Evolutionary conservation across 106 monocot species (phyloP).

Genomic region (Dendrobium officinale): DNA sequence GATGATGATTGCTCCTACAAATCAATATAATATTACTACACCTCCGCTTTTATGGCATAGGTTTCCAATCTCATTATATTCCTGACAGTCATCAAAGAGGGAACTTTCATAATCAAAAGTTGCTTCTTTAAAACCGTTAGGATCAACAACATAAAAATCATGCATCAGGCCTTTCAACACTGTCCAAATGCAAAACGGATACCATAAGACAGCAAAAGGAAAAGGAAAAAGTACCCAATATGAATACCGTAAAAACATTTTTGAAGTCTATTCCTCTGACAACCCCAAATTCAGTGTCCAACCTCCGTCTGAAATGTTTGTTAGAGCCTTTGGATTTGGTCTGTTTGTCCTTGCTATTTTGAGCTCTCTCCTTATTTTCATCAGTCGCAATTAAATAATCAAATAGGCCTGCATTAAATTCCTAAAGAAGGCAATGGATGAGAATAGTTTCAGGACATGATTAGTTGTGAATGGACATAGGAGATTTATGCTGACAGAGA

Average conservation of each 20-base stretch:
- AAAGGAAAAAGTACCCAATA: not conserved
- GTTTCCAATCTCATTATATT: not conserved
- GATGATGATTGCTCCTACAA: not conserved
- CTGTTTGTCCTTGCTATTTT: conserved; percentile 28
- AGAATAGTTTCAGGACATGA: conserved; percentile 3
- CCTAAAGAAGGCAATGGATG: conserved; percentile 26
- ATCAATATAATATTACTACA: no score
- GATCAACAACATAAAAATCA: not conserved
- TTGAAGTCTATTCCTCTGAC: conserved; percentile 99
- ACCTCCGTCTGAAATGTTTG: conserved; percentile 38
- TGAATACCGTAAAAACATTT: conserved; percentile 85
- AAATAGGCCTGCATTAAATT: conserved; percentile 90
- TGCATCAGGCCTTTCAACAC: not conserved
- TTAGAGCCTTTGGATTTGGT: conserved; percentile 37
- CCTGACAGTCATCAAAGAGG: not conserved
- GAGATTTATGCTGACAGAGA: not conserved
- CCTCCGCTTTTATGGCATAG: not conserved
- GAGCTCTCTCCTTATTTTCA: conserved; percentile 47
- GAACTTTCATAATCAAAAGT: not conserved
- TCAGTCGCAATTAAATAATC: conserved; percentile 91
- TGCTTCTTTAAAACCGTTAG: not conserved
- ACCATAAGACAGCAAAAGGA: not conserved
- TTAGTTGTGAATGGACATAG: not conserved
- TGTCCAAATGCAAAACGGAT: not conserved
- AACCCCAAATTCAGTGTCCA: conserved; percentile 87